Conservation (phyloP, 1,139 yeast genomes). For the Kodamaea ohmeri region DNA sequence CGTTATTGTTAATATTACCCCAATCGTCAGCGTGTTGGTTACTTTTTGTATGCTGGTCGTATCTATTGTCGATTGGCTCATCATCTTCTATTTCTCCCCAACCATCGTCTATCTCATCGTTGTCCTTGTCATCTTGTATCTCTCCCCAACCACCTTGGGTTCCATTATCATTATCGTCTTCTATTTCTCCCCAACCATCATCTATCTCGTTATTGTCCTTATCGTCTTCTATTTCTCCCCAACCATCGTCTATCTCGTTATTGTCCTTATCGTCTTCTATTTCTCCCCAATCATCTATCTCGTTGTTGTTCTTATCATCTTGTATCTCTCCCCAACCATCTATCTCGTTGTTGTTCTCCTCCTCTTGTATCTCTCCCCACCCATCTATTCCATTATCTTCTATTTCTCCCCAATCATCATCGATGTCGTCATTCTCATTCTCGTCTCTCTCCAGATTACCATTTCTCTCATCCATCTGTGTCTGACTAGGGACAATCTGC, state of each 20-base stretch:
- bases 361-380: slow-evolving; percentile 9
- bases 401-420: slow-evolving; percentile 5
- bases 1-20: slow-evolving; percentile 6
- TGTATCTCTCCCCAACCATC: neutral
- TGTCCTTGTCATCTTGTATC: slow-evolving; percentile 7
- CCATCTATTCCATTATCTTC: slow-evolving; percentile 7
- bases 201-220: slow-evolving; percentile 1
- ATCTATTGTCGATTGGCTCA: neutral
- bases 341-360: neutral
- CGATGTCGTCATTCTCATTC: neutral
- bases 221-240: slow-evolving; percentile 8
- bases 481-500: neutral
- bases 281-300: slow-evolving; percentile 1
- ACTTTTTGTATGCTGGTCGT: too few relatives aligned
- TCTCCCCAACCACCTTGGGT: slow-evolving; percentile 3
- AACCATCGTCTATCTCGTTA: neutral
- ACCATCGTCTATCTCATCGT: slow-evolving; percentile 1
- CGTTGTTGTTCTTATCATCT: slow-evolving; percentile 1
- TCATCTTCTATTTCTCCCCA: slow-evolving; percentile 2
- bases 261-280: slow-evolving; percentile 2
- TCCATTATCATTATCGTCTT: slow-evolving; percentile 2
- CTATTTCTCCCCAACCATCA: slow-evolving; percentile 1
- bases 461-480: neutral
- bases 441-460: slow-evolving; percentile 8
- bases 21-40: too few relatives aligned